These are phyloP conservation scores for Sporisorium exsertum DNA, from an alignment of 1,284 basidiomycete species.

Conservation along the genomic window DNA sequence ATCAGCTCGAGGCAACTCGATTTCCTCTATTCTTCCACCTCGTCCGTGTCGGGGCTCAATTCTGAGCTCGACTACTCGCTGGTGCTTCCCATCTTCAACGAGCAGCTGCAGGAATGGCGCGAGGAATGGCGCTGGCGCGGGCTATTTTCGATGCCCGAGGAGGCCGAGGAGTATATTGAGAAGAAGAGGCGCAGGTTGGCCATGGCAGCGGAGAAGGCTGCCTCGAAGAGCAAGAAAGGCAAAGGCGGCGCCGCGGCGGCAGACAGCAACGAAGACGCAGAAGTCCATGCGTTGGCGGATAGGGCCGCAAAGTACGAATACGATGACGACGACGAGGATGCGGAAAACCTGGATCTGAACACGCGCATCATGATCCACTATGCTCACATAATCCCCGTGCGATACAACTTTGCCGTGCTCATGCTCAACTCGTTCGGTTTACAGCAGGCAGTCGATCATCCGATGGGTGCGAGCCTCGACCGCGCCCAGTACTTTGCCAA, in stretches of 20 bases:
- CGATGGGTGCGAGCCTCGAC: slow-evolving; percentile 60
- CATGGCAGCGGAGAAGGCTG: slow-evolving; percentile 21
- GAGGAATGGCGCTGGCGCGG: slow-evolving; percentile 74
- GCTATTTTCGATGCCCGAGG: slow-evolving; percentile 42
- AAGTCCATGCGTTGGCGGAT: slow-evolving; percentile 1
- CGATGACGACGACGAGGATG: slow-evolving; percentile 54
- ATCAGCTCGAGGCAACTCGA: slow-evolving; percentile 82
- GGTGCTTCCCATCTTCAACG: slow-evolving; percentile 84
- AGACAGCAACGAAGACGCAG: slow-evolving; percentile 7
- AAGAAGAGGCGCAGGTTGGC: slow-evolving; percentile 21
- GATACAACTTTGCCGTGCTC: slow-evolving; percentile 65
- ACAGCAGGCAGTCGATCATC: slow-evolving; percentile 84
- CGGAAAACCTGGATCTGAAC: slow-evolving; percentile 59
- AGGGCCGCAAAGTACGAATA: slow-evolving; percentile 18
- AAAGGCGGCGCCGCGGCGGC: slow-evolving; percentile 15
- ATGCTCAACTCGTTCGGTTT: slow-evolving; percentile 90
- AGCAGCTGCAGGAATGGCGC: slow-evolving; percentile 79
- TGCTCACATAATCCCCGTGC: slow-evolving; percentile 56
- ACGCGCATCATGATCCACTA: slow-evolving; percentile 62
- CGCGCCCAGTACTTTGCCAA: slow-evolving; percentile 66
- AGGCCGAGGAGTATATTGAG: slow-evolving; percentile 32
- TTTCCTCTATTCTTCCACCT: slow-evolving; percentile 86
- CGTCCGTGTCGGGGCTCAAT: slow-evolving; percentile 83
- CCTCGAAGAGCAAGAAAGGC: slow-evolving; percentile 26
- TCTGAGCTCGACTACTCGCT: slow-evolving; percentile 87